Evolutionary conservation across 768 basidiomycete genomes (phyloP).

Genomic region (Pleurotus cornucopiae): DNA sequence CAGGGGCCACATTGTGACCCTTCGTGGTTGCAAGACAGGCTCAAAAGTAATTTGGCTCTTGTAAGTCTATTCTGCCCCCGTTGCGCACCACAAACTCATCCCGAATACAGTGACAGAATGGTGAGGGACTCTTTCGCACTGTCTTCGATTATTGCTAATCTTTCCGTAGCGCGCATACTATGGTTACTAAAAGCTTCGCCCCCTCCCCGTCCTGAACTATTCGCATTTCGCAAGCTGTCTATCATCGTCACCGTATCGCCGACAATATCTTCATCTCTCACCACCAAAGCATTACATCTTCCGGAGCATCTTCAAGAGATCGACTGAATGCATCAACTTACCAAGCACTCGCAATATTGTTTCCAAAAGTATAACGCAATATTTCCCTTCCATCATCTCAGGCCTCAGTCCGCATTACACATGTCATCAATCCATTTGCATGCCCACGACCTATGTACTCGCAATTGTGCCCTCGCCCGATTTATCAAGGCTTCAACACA

Average conservation of each 20-base stretch:
- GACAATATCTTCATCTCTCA: neutral
- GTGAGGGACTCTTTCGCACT: constrained; percentile 20
- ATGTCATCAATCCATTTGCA: neutral
- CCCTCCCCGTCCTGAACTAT: neutral
- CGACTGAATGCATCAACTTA: neutral
- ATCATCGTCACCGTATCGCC: neutral
- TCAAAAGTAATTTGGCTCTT: constrained; percentile 93
- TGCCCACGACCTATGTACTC: neutral
- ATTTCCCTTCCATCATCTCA: neutral
- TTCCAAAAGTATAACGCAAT: neutral
- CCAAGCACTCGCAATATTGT: neutral
- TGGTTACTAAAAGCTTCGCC: constrained; percentile 37
- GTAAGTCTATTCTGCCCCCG: constrained; percentile 24
- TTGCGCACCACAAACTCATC: constrained; percentile 4
- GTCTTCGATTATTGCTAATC: constrained; percentile 3
- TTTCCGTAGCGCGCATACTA: constrained; percentile 55
- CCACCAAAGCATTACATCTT: neutral
- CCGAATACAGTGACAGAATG: constrained; percentile 49
- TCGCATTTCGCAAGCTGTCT: neutral
- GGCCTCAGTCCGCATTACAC: too few species aligned
- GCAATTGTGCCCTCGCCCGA: too few species aligned
- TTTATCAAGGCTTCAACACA: too few species aligned
- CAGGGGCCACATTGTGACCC: constrained; percentile 80
- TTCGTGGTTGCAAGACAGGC: constrained; percentile 89
- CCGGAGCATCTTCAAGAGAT: constrained; percentile 5